Evolutionary conservation across 23 red algal genomes (phyloP).

Genomic region (Gracilaria domingensis): DNA sequence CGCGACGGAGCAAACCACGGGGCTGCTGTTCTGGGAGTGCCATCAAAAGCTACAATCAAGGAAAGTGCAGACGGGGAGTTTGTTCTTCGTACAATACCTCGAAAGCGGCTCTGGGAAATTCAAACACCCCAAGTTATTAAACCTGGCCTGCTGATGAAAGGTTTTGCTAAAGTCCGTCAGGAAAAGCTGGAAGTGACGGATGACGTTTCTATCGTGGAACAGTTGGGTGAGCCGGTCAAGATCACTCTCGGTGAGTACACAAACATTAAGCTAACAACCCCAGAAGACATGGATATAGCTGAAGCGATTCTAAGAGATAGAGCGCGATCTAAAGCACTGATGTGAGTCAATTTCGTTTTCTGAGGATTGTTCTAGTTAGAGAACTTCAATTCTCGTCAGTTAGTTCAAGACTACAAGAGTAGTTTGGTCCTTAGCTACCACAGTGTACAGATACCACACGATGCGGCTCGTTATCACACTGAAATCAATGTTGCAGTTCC

Average conservation of each 20-base stretch:
- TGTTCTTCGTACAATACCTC: conserved; percentile 88
- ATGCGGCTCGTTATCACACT: neutral
- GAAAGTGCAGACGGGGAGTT: conserved; percentile 92
- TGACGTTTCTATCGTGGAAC: conserved; percentile 94
- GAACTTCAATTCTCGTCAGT: conserved; percentile 20
- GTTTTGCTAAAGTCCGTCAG: conserved; percentile 81
- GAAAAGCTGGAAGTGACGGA: conserved; percentile 87
- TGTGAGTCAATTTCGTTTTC: neutral
- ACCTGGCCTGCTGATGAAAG: conserved; percentile 63
- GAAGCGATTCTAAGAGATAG: conserved; percentile 83
- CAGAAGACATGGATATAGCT: conserved; percentile 97
- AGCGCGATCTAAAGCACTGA: conserved; percentile 5
- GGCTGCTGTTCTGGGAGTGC: conserved; percentile 94
- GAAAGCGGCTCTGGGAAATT: conserved; percentile 95
- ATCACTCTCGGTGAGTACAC: conserved; percentile 95
- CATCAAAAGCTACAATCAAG: conserved; percentile 96
- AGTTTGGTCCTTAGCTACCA: neutral
- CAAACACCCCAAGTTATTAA: conserved; percentile 97
- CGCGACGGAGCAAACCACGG: conserved; percentile 85
- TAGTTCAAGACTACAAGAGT: neutral
- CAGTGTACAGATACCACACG: neutral
- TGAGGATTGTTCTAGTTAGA: conserved; percentile 7
- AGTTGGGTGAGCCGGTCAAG: conserved; percentile 86
- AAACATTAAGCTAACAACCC: conserved; percentile 99
- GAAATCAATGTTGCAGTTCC: neutral